A percentile compares a stretch with the other conserved stretches of the same genome.
These are phyloP conservation scores for Bipolaris cookei DNA, from an alignment of 2,329 filamentous ascomycete species.

Conservation along the genomic window DNA sequence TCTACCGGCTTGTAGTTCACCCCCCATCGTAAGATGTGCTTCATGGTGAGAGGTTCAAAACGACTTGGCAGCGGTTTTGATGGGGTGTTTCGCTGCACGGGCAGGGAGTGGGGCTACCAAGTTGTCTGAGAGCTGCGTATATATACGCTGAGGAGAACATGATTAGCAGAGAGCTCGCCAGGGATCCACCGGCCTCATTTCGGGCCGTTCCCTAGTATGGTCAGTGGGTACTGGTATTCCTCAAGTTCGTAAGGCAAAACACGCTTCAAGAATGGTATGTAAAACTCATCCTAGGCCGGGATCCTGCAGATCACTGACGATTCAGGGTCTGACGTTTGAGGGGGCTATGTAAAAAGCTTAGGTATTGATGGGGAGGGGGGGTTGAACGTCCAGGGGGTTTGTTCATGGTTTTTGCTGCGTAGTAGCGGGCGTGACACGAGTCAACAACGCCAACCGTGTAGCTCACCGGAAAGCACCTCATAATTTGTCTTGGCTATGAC, in stretches of 20 bases:
- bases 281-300: neutral
- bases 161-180: no score
- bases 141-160: neutral
- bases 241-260: neutral
- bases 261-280: neutral
- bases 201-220: neutral
- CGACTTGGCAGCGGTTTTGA: neutral
- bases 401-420: no score
- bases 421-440: neutral
- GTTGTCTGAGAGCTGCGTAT: neutral
- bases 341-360: no score
- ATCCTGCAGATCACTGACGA: neutral
- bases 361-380: no score
- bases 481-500: neutral
- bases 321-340: no score
- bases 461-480: neutral
- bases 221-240: neutral
- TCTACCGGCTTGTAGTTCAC: neutral
- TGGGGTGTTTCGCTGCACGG: neutral
- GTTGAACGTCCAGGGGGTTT: no score
- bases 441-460: neutral
- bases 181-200: neutral
- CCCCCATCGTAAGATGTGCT: no score
- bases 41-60: no score
- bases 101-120: neutral